A percentile compares a stretch with the other conserved stretches of the same genome.
Conservation (phyloP, 768 basidiomycete species). For the Asterophora lycoperdoides region DNA sequence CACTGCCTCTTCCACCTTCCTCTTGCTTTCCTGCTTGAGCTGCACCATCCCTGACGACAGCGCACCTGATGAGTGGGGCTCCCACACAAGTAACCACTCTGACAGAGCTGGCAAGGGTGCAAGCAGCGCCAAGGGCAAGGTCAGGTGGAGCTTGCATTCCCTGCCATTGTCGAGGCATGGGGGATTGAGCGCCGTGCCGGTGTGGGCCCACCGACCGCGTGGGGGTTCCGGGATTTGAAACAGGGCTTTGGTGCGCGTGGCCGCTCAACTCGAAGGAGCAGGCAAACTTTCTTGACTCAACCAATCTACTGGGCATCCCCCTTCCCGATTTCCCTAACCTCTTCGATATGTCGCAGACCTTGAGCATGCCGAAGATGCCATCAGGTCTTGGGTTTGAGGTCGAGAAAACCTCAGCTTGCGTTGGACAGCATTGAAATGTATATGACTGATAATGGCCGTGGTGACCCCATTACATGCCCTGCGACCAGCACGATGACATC, state of each 20-base stretch:
- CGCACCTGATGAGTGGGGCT: background rate
- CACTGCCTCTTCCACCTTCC: conserved; percentile 5
- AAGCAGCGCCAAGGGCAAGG: background rate
- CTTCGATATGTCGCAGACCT: conserved; percentile 54
- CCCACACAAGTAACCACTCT: background rate
- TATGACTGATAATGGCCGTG: conserved; percentile 24
- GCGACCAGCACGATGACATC: conserved; percentile 34
- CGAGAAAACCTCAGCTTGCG: conserved; percentile 27
- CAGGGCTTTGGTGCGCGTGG: background rate
- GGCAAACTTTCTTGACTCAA: conserved; percentile 22
- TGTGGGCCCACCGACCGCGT: background rate
- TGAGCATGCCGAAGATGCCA: conserved; percentile 49
- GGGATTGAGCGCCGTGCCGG: too few relatives aligned
- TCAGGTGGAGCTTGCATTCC: conserved; percentile 3
- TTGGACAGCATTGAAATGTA: conserved; percentile 30
- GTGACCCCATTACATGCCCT: conserved; percentile 15
- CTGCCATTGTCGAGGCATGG: background rate
- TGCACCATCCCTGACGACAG: background rate
- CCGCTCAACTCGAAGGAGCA: conserved; percentile 10
- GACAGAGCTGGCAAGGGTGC: background rate
- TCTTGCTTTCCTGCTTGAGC: conserved; percentile 25
- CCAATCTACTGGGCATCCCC: conserved; percentile 33
- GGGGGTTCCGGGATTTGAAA: background rate
- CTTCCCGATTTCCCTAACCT: conserved; percentile 45
- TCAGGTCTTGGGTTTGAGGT: conserved; percentile 40